Evolutionary conservation across 257 asterid genomes (phyloP).

Genomic region (Solanum peruvianum): DNA sequence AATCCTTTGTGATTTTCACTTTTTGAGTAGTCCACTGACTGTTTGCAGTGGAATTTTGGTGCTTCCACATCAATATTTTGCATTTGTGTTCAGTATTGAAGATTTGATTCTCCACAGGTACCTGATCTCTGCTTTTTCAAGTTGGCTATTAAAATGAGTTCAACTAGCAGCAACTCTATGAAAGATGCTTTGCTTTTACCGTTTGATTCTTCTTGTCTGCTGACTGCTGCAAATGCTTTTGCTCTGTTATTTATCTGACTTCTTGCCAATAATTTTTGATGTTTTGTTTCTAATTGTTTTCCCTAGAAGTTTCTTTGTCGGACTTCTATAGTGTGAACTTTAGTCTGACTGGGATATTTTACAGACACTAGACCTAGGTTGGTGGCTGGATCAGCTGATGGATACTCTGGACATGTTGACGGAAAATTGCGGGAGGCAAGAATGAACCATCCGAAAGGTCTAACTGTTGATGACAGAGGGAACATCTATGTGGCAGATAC

Average conservation of each 20-base stretch:
- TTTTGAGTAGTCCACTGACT: background rate
- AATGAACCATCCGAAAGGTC: conserved; percentile 92
- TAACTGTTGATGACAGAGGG: conserved; percentile 84
- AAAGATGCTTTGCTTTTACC: background rate
- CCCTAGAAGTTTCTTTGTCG: background rate
- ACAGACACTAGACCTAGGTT: conserved; percentile 82
- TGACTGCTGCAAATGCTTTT: background rate
- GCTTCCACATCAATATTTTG: background rate
- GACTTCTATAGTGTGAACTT: background rate
- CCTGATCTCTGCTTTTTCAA: background rate
- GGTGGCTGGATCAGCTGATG: conserved; percentile 83
- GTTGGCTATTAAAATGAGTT: background rate
- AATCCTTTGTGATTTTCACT: background rate
- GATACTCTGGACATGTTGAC: conserved; percentile 72
- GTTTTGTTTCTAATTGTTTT: background rate
- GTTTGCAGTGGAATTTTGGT: background rate
- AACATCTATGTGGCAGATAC: conserved; percentile 81
- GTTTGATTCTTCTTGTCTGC: background rate
- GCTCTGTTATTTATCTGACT: background rate
- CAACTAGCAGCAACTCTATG: background rate
- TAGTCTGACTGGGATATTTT: background rate
- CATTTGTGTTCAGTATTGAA: background rate
- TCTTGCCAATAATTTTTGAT: background rate
- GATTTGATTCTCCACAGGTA: background rate
- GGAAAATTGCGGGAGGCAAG: conserved; percentile 74